Base-by-base conservation (phyloP, 208 protist species). In the Trypanosoma boissoni region DNA sequence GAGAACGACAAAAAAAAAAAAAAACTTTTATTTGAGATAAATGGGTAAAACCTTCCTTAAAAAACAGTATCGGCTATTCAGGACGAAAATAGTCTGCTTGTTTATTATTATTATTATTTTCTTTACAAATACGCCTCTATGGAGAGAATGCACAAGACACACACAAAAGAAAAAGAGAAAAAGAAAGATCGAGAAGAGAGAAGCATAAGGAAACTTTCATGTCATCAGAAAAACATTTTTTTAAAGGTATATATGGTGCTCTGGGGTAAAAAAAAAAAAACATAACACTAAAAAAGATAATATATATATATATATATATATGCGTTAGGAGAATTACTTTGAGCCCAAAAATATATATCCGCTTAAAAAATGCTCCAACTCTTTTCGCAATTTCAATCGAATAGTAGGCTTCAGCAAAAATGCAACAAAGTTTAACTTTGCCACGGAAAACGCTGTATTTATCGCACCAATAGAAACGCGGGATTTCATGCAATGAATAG, bases 391-490 rank as follows among this genome's bases (percentile, higher is more conserved):
- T 20, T 69, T 58, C 9, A 54, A 31, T 56, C 74, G 76, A 29
- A 92, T 32, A 20, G 85, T 52, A 1, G 79, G 72, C n/a, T 72
- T 53, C 1, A 79, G 71, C 16, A 92, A 59, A 0, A 74, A 70
- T 9, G 56, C 62, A 4, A 86, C 55, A 0, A 74, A 41, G 32
- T 83, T 78, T 7, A 89, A 50, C 63, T 71, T 75, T 2, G 48
- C 60, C 32, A 83, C 61, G 12, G 74, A 67, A n/a, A 67, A 86
- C 3, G 70, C 71, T 12, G 65, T 43, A 2, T 24, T 45, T 14
- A 77, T 32, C 0, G 62, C 52, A n/a, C 66, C 70, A 21, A 82
- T 60, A 9, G 37, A 54, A n/a, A 77, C 56, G 26, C 61, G 39
- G 34, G 39, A 46, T 9, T 65, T 43, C 8, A 61, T 62, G 29